Base-by-base conservation (phyloP, 441 rosid genomes). In the Populus trichocarpa region DNA sequence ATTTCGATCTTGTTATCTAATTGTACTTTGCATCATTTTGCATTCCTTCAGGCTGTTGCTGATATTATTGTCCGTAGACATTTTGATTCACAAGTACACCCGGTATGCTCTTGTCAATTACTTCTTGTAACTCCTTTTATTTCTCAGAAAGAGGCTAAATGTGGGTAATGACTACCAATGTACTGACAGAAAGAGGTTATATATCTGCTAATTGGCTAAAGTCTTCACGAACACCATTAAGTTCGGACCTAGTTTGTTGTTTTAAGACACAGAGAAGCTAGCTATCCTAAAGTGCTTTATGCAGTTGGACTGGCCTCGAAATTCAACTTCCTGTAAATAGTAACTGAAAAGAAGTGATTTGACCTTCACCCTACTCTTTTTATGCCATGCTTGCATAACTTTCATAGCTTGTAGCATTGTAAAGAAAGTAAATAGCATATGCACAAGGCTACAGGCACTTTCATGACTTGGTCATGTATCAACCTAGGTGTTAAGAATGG, bases 11-110 rank as follows among this genome's bases (percentile, higher is more conserved):
- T 73, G 16, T 61, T 66, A 22, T 28, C 61, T 23, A 28, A 69
- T 16, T 30, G 32, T 63, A 25, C 67, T 11, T 32, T 30, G 32
- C 32, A 30, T 18, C n/a, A 18, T 50, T 22, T 75, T 35, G 33
- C 72, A 33, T 69, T 79, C 68, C 84, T 88, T 65, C 96, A 96
- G 99, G 97, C 99, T 79, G 97, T 96, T 50, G 95, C 89, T 83
- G 92, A 89, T 63, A 94, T 94, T 26, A 81, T 87, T 79, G 89
- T 89, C 73, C 85, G 78, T 14, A 89, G 93, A 75, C 93, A 96
- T 85, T 96, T 96, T 79, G 85, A 81, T 69, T 84, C 85, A 2
- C 81, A 84, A 74, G 50, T 96, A 71, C 90, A 88, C 82, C 89
- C 94, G 79, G 99, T 96, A 91, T 46, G 89, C 78, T 77, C 69